Evolutionary conservation across 441 rosid genomes (phyloP).

Genomic region (California macrophylla): DNA sequence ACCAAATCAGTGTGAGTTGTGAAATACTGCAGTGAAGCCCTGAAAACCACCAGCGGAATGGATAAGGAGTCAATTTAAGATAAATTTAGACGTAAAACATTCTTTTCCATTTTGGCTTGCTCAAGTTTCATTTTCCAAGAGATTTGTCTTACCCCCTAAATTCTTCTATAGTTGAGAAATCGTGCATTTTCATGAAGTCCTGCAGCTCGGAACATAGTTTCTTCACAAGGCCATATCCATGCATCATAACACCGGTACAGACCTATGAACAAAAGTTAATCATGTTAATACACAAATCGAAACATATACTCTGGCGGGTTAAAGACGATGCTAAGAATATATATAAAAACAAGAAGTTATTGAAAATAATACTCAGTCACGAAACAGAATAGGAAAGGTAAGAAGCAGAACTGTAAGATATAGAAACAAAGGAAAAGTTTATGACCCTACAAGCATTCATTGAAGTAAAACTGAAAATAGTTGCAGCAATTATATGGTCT

Average conservation of each 20-base stretch:
- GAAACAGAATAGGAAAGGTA: no score
- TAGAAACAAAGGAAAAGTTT: background rate
- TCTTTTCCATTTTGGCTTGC: background rate
- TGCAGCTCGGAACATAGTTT: constrained; percentile 61
- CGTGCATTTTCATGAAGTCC: constrained; percentile 80
- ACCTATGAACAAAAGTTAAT: constrained; percentile 35
- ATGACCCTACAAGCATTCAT: background rate
- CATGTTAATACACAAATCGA: background rate
- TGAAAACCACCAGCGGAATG: constrained; percentile 20
- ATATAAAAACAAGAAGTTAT: background rate
- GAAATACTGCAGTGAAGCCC: constrained; percentile 73
- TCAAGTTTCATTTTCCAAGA: background rate
- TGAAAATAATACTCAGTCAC: background rate
- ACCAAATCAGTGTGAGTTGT: constrained; percentile 85
- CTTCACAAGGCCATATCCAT: constrained; percentile 82
- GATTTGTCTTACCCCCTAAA: constrained; percentile 64
- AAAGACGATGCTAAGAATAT: background rate
- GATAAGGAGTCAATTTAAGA: background rate
- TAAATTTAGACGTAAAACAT: background rate
- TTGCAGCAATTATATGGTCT: background rate
- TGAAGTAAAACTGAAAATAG: background rate
- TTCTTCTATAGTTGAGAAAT: constrained; percentile 70
- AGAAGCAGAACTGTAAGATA: no score
- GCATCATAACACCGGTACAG: constrained; percentile 97
- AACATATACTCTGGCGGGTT: background rate